Base-by-base conservation (phyloP, 345 rosid species). In the Camelina laxa region DNA sequence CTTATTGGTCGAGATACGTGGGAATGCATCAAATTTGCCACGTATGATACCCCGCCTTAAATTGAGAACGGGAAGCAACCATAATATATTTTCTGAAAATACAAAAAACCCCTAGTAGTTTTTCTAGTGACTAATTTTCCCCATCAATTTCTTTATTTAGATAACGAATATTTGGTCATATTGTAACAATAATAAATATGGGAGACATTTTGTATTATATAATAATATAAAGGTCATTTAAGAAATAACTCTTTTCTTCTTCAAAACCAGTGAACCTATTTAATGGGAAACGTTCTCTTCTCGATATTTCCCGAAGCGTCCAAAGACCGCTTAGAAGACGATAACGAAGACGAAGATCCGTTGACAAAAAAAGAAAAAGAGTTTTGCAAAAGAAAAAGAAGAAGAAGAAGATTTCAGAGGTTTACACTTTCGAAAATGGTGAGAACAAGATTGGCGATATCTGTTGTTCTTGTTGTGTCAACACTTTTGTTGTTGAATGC, bases 1-100 rank as follows among this genome's bases (percentile, higher is more conserved):
- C 87, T 78, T 64, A 89, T 89, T 92, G 96, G 97, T 75, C 62
- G 33, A 57, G 22, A 54, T 1, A 80, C 96, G 92, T 89, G 92
- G 86, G 64, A 44, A 4, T 6, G 10, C 24, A 38, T 47, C n/a
- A 36, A 4, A 21, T n/a, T 36, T 38, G 87, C 89, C 97, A 88
- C 91, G 93, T 91, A 74, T 51, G 62, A 1, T 12, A 65, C 79
- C 79, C 74, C 74, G 76, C 74, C 60, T 12, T n/a, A 13, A 71
- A 47, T 70, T 76, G 63, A 54, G 20, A 33, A 33, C 82, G 47
- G 61, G 87, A 86, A 86, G 67, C 59, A 53, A 83, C 82, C 76
- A 48, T 87, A 80, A 21, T 56, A 49, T 41, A 50, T 56, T 67
- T 68, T 14, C 13, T 1, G 0, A 2, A 39, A 59, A 21, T 67